Evolutionary conservation across 805 yeast genomes (phyloP), one percentile per base, ranked within the genome.

Genomic region (Saccharomycopsis fermentans): DNA sequence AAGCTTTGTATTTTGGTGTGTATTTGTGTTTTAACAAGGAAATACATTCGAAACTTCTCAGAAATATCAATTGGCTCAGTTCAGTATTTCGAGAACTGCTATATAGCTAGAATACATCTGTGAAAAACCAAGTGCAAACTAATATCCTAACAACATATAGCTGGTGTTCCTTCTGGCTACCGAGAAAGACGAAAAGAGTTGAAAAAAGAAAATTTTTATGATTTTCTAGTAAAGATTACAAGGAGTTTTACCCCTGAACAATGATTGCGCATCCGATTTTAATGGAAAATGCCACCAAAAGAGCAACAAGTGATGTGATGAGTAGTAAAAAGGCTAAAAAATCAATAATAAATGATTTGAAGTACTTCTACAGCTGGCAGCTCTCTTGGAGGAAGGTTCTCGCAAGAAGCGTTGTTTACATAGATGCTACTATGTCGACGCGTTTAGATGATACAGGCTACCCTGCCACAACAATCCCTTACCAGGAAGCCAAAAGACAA

Each of bases 311-410:
- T 43, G 50, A 43, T 6, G 5, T n/a, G 4, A 24, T 43, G 21
- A 21, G 29, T 5, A 43, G n/a, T n/a, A 43, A 21, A 8, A 43
- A 43, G 26, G 12, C 24, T 9, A 43, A 21, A 24, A 21, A 19
- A 12, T 37, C 21, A 37, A 43, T 43, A 50, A 16, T 50, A 5
- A 50, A 11, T n/a, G 55, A 53, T 35, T n/a, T 35, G 19, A 54
- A 58, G 24, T 37, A 54, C n/a, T 40, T 58, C 11, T 58, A 54
- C 32, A 37, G 24, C 8, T 85, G 91, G 91, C 87, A 83, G 64
- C 74, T 73, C 27, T 77, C 80, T 54, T 85, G 90, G 90, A 74
- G 76, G 52, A 74, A 74, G 59, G 81, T 83, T 61, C 81, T 85
- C 82, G 72, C 74, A 56, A 79, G 75, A 57, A 76, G 86, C 11